Evolutionary conservation across 768 basidiomycete species (phyloP), one percentile per base, ranked within the genome.

Genomic region (Suillus decipiens): DNA sequence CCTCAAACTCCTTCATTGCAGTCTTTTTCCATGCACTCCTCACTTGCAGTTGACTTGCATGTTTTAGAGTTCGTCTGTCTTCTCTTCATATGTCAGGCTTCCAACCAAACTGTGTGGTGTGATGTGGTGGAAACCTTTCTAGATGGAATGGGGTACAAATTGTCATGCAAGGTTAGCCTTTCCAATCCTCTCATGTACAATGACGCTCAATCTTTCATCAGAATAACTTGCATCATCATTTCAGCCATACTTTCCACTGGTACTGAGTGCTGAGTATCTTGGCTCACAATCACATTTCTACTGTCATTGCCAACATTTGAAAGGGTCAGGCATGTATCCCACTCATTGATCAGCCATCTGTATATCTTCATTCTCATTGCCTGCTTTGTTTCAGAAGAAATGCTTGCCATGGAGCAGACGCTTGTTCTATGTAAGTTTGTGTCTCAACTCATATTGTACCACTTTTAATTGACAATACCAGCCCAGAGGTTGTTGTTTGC

Each of bases 41-140:
- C 71, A 24, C 62, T 79, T 1, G 75, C 74, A 9, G 72, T 79
- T 5, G 72, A 77, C 54, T 39, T 77, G 15, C 64, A 61, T 14
- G 66, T 78, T 24, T 60, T 78, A 33, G 70, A 75, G 43, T 76
- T 78, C 19, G 59, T 67, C 22, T 57, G 39, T 19, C 39, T 33
- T 9, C 64, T 69, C 3, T 69, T 67, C 47, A 31, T 63, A 31
- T 43, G 60, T 1, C 60, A 66, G 45, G 43, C 68, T 39, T 64
- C 62, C 19, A 69, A 69, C 37, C 50, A 39, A 53, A 64, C 67
- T 12, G 62, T 64, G 7, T 61, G 54, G 48, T 66, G 64, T 34
- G 37, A 62, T 31, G 63, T 59, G 14, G 50, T 69, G 4, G 63
- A 69, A 61, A 63, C 42, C 6, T 69, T 67, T 53, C 37, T 69